These are phyloP conservation scores for Nissolia schottii DNA, from an alignment of 306 rosid species.

Conservation along the genomic window DNA sequence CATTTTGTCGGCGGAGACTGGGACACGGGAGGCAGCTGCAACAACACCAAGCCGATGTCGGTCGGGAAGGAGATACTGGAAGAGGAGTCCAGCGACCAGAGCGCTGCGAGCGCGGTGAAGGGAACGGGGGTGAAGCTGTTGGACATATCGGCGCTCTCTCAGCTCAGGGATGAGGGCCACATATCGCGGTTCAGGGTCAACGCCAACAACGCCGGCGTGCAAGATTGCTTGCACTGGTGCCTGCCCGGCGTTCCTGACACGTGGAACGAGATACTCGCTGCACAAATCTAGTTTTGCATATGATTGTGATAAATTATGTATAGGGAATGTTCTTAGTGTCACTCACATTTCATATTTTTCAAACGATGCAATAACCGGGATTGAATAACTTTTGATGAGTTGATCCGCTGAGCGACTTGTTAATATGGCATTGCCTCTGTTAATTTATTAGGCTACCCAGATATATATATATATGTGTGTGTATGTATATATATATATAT, in stretches of 20 bases:
- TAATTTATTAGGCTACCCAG: too few relatives aligned
- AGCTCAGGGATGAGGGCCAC: conserved; percentile 75
- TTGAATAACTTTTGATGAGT: too few relatives aligned
- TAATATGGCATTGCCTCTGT: too few relatives aligned
- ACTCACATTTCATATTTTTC: too few relatives aligned
- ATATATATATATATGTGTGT: too few relatives aligned
- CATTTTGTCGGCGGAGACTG: conserved; percentile 84
- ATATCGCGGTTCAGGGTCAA: conserved; percentile 51
- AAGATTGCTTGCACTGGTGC: conserved; percentile 85
- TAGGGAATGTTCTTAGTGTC: too few relatives aligned
- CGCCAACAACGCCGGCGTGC: conserved; percentile 40
- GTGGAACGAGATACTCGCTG: conserved; percentile 68
- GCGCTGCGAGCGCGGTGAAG: conserved; percentile 55
- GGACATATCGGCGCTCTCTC: conserved; percentile 70
- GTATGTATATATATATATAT: too few relatives aligned
- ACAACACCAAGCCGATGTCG: conserved; percentile 75
- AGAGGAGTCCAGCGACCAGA: conserved; percentile 50
- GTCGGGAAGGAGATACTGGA: conserved; percentile 55
- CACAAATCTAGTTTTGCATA: conserved; percentile 50
- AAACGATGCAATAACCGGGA: too few relatives aligned
- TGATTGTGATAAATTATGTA: too few relatives aligned
- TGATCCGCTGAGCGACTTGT: too few relatives aligned
- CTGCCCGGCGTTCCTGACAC: conserved; percentile 80
- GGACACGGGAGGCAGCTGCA: conserved; percentile 80
- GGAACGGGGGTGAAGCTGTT: conserved; percentile 65